phyloP scores from a whole-genome alignment of 306 rosid species.

The Lupinus albus region DNA sequence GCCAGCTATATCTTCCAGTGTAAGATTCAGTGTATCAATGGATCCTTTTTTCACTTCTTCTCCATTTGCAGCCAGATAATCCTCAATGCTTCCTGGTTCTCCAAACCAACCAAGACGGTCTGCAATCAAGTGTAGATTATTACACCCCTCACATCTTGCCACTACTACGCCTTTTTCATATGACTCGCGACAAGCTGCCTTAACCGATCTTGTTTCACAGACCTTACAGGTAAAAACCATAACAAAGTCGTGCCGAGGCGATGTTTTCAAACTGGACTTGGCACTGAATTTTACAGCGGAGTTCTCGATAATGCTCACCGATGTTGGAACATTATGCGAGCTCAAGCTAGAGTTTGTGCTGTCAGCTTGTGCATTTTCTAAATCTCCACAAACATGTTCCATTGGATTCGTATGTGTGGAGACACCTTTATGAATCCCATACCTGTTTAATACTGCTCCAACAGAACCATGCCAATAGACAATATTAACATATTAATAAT shows the following conservation, averaged over 20 bases:
- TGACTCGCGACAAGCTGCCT: constrained; percentile 73
- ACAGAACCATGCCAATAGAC: constrained; percentile 48
- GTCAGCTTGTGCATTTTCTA: constrained; percentile 40
- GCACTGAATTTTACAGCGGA: constrained; percentile 50
- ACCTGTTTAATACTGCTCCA: constrained; percentile 42
- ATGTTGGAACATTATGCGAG: constrained; percentile 37
- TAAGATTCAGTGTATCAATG: constrained; percentile 68
- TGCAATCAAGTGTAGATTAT: constrained; percentile 79
- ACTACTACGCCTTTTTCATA: constrained; percentile 91
- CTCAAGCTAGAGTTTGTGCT: constrained; percentile 31
- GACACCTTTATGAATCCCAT: constrained; percentile 41
- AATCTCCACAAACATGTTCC: constrained; percentile 46
- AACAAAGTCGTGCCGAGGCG: constrained; percentile 92
- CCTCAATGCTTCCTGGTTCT: constrained; percentile 72
- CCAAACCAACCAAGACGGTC: constrained; percentile 94
- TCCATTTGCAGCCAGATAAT: constrained; percentile 77
- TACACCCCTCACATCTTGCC: constrained; percentile 81
- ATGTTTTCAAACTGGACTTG: constrained; percentile 59
- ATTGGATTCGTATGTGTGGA: constrained; percentile 47
- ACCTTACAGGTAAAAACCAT: constrained; percentile 91
- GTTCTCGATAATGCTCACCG: constrained; percentile 26
- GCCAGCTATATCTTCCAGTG: constrained; percentile 81
- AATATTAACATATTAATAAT: constrained; percentile 13
- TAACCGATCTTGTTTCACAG: constrained; percentile 86
- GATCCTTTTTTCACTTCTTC: constrained; percentile 79